These are phyloP conservation scores for Phaeotremella skinneri DNA, from an alignment of 768 basidiomycete species.

Conservation along the genomic window DNA sequence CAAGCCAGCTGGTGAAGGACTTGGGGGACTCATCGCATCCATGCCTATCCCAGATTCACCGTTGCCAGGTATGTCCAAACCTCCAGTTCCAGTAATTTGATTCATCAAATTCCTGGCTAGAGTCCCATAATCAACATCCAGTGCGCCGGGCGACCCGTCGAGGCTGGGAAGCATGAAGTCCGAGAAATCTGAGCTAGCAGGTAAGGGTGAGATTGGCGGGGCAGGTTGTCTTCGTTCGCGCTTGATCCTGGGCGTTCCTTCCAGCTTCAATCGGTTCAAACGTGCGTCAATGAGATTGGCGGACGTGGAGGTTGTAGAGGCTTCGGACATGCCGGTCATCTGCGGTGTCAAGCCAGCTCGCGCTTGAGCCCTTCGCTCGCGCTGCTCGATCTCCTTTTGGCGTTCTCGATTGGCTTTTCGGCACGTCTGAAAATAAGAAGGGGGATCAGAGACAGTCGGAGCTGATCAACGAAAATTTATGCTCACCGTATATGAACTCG, in stretches of 20 bases:
- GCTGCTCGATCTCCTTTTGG: constrained; percentile 66
- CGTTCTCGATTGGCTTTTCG: constrained; percentile 71
- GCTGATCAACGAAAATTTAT: not conserved
- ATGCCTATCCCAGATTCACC: no score
- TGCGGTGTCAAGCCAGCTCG: constrained; percentile 48
- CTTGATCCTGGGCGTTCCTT: constrained; percentile 50
- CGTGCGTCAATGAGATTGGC: constrained; percentile 46
- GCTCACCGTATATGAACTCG: constrained; percentile 70
- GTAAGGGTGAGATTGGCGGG: constrained; percentile 37
- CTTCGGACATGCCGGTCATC: constrained; percentile 38
- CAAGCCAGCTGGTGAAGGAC: no score
- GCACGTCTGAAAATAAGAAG: constrained; percentile 66
- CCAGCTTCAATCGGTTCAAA: constrained; percentile 44
- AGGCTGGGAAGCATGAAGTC: constrained; percentile 36
- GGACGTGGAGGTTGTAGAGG: constrained; percentile 12
- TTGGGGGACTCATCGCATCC: no score
- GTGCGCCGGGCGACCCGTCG: constrained; percentile 13
- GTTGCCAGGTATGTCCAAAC: not conserved
- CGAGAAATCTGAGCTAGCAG: constrained; percentile 32
- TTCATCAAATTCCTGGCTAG: constrained; percentile 38
- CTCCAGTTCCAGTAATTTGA: not conserved
- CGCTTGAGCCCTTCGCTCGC: constrained; percentile 67
- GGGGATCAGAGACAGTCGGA: not conserved
- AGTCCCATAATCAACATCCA: constrained; percentile 37
- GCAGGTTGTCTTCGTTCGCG: constrained; percentile 39